Evolutionary conservation across 345 rosid species (phyloP), one percentile per base, ranked within the genome.

Genomic region (Ceriops tagal): DNA sequence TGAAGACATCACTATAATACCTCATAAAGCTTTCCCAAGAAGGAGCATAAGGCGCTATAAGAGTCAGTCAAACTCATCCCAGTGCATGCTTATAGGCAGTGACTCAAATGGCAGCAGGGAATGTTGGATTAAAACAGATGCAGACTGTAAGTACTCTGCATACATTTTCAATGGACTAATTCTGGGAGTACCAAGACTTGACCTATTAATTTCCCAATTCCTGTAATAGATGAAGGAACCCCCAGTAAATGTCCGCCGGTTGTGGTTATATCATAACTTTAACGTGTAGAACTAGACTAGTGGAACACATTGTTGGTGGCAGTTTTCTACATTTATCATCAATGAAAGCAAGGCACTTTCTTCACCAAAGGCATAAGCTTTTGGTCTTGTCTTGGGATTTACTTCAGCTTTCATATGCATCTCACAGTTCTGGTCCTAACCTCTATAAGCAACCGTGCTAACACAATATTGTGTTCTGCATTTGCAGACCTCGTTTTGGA

Each of bases 81-180:
- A 84, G 13, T 71, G 73, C 71, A 70, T 61, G 43, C 64, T 77
- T 58, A 70, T 64, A 16, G 79, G 80, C 70, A 75, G 75, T 67
- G 91, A 85, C 39, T 81, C 91, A 27, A 86, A 81, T 53, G 89
- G 82, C 35, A 86, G 83, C 82, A 77, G 85, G 77, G 96, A 90
- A 78, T 83, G 78, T 80, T 90, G 96, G 96, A 85, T 88, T 81
- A 90, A 81, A 73, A 86, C 96, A 53, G 96, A 90, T 28, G 91
- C 89, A 60, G 89, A 90, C 64, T 90, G 96, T 90, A 88, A 86
- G 96, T 84, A 81, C 35, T 55, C 16, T 43, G 0, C 49, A 13
- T 43, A 43, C 49, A 43, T 43, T 13, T 43, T 43, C 49, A 13
- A 3, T 43, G 49, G 49, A 43, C 49, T 43, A 13, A 43, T 43